Base-by-base conservation (phyloP, 306 rosid genomes). In the Dryas alaskensis region DNA sequence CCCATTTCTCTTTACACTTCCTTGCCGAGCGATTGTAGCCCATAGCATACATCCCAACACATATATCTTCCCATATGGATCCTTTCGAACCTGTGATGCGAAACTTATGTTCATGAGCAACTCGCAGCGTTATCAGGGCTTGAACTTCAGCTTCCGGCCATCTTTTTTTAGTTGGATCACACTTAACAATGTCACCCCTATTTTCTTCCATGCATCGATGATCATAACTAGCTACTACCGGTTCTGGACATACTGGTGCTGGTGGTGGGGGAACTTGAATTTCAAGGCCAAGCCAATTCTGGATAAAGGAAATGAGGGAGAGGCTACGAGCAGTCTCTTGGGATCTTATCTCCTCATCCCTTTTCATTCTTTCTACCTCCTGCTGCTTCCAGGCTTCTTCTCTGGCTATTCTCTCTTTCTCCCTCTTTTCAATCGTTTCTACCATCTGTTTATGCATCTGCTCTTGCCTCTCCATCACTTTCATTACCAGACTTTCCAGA, bases 1-100 rank as follows among this genome's bases (percentile, higher is more conserved):
- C 95, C 97, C 97, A 91, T 81, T 91, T 91, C 81, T 94, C 93
- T 81, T 82, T 89, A 58, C 98, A 94, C 78, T 87, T 88, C 79
- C 82, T 89, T 17, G 89, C 89, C 4, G 91, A 75, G 12, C 92
- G 86, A 72, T 77, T 79, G 85, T 80, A 85, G 1, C 94, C 97
- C 85, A 79, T 81, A 31, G 73, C 66, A 4, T 57, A 22, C 92
- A 89, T 84, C 59, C 83, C 86, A 54, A 60, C 77, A 45, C 96
- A 82, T 72, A 93, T 84, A 88, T 91, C 98, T 63, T 91, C 97
- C 95, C 98, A 89, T 47, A 87, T 66, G 5, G 89, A 83, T 52
- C 84, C 86, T 79, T 87, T 89, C 0, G 81, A 72, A 59, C 2
- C 88, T 13, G 76, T 70, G 6, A 55, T 13, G 59, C 58, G 75